phyloP scores from a whole-genome alignment of 306 rosid species.

The Sicyos edulis region DNA sequence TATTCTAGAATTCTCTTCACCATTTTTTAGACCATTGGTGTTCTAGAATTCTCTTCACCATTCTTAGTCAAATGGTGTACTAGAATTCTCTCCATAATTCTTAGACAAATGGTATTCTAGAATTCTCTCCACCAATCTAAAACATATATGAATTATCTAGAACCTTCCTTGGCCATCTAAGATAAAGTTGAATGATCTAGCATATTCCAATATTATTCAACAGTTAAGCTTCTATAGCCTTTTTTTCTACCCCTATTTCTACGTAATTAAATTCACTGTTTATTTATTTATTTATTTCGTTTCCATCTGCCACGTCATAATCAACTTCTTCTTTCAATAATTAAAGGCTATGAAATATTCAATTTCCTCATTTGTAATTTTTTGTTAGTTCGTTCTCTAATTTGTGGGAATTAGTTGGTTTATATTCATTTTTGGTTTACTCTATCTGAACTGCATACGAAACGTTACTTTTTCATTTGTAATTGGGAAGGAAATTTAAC shows the following conservation, averaged over 20 bases:
- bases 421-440: neutral
- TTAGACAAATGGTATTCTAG: too few relatives aligned
- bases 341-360: neutral
- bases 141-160: too few relatives aligned
- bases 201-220: too few relatives aligned
- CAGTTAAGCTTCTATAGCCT: conserved; percentile 1
- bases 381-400: neutral
- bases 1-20: too few relatives aligned
- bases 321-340: neutral
- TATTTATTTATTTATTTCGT: neutral
- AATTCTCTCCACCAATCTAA: too few relatives aligned
- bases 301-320: neutral
- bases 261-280: neutral
- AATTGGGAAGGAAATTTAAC: neutral
- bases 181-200: too few relatives aligned
- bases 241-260: conserved; percentile 13
- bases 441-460: neutral
- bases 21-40: too few relatives aligned
- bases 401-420: neutral
- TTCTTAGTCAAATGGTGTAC: too few relatives aligned
- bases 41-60: too few relatives aligned
- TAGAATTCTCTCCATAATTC: too few relatives aligned
- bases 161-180: too few relatives aligned
- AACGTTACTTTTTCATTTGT: neutral
- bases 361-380: neutral